These are phyloP conservation scores for Coleophoma cylindrospora DNA, from an alignment of 2,329 filamentous ascomycete genomes.

Conservation along the genomic window DNA sequence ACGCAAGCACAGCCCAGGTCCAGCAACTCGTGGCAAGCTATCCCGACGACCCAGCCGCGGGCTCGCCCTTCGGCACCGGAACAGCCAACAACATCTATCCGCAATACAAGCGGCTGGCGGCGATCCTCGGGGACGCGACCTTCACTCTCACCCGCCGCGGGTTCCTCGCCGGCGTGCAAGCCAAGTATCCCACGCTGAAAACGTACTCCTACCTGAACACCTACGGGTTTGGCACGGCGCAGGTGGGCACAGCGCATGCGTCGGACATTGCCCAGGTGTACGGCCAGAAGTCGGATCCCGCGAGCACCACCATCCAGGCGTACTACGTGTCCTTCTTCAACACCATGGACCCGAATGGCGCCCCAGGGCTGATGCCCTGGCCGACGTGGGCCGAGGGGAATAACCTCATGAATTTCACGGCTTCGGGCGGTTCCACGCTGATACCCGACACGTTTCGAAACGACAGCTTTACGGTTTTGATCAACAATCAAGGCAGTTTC, in stretches of 20 bases:
- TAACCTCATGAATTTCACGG: not conserved
- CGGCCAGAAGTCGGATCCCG: not conserved
- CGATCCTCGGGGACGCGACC: constrained; percentile 68
- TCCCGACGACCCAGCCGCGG: constrained; percentile 37
- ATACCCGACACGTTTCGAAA: not conserved
- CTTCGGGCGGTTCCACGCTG: not conserved
- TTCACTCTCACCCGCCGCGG: constrained; percentile 52
- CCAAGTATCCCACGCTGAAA: not conserved
- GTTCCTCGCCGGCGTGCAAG: not conserved
- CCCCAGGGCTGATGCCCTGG: not conserved
- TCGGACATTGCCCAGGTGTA: not conserved
- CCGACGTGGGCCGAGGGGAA: not conserved
- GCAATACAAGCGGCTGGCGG: constrained; percentile 71
- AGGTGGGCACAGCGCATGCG: not conserved
- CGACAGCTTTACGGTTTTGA: not conserved
- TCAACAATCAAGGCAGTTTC: not conserved
- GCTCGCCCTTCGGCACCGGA: constrained; percentile 68
- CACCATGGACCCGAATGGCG: not conserved
- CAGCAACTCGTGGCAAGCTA: constrained; percentile 58
- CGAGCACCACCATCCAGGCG: not conserved
- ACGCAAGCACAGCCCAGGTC: constrained; percentile 46
- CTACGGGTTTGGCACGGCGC: not conserved
- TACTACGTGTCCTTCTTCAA: not conserved
- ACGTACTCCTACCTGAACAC: not conserved
- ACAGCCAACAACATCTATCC: constrained; percentile 67